These are phyloP conservation scores for Alternaria burnsii DNA, from an alignment of 2,329 filamentous ascomycete genomes.

Conservation along the genomic window DNA sequence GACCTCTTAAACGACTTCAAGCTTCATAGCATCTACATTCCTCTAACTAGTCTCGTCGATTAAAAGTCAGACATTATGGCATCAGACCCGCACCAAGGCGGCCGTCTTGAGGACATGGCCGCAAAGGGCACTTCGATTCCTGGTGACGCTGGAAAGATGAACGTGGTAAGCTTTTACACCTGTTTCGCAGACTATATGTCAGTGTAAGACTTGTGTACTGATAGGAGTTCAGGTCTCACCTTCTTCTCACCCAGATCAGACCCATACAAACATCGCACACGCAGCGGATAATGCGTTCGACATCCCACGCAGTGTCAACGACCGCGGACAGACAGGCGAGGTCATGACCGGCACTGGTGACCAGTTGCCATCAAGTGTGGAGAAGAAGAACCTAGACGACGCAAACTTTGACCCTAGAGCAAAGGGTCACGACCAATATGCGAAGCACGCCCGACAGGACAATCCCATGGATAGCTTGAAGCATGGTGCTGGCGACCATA, in stretches of 20 bases:
- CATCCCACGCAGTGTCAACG: conserved; percentile 39
- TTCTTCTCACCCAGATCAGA: no score
- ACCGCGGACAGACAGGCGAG: conserved; percentile 46
- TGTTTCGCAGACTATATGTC: conserved; percentile 52
- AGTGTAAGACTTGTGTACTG: no score
- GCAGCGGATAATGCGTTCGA: no score
- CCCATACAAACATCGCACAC: no score
- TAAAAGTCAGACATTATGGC: no score
- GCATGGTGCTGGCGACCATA: conserved; percentile 23
- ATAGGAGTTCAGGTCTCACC: no score
- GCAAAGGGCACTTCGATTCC: conserved; percentile 51
- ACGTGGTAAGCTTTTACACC: conserved; percentile 18
- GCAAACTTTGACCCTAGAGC: conserved; percentile 29
- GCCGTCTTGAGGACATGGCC: conserved; percentile 50
- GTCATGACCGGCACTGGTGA: conserved; percentile 48
- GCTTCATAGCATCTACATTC: no score
- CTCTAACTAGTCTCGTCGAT: no score
- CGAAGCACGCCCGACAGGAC: conserved; percentile 24
- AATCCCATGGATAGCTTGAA: conserved; percentile 27
- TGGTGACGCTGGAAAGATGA: conserved; percentile 57
- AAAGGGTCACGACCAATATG: conserved; percentile 35
- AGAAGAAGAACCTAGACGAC: conserved; percentile 46
- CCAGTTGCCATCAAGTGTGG: conserved; percentile 37
- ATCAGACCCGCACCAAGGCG: conserved; percentile 42
- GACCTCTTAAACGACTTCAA: no score